Evolutionary conservation across 1,284 basidiomycete genomes (phyloP).

Genomic region (Hemileia vastatrix): DNA sequence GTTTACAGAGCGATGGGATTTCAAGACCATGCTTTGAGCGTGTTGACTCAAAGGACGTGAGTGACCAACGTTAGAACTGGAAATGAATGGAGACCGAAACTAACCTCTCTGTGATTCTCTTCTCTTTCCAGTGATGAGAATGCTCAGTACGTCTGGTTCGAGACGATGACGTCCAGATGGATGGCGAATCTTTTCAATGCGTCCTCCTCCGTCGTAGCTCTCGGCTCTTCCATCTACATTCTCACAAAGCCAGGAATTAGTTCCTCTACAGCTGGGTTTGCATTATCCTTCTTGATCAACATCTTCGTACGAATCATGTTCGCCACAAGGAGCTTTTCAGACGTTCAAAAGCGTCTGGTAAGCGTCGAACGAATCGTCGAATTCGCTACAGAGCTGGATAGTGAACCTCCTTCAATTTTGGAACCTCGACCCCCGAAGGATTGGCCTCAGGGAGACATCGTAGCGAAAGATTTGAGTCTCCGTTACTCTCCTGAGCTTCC

Average conservation of each 20-base stretch:
- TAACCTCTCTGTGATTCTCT: neutral
- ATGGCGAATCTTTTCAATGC: neutral
- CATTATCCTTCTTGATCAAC: neutral
- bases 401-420: neutral
- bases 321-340: neutral
- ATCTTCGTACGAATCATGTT: neutral
- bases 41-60: neutral
- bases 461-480: neutral
- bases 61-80: neutral
- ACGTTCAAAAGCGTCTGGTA: neutral
- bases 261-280: neutral
- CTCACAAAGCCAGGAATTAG: neutral
- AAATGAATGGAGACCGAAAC: neutral
- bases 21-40: neutral
- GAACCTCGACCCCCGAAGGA: neutral
- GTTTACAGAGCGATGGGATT: neutral
- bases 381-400: neutral
- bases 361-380: constrained; percentile 2
- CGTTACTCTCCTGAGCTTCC: neutral
- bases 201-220: neutral
- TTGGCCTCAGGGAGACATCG: neutral
- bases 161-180: neutral
- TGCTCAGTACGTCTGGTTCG: neutral
- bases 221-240: neutral
- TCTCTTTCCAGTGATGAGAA: neutral